phyloP scores from a whole-genome alignment of 176 grass and related monocot species.

The Cymbopogon citratus region DNA sequence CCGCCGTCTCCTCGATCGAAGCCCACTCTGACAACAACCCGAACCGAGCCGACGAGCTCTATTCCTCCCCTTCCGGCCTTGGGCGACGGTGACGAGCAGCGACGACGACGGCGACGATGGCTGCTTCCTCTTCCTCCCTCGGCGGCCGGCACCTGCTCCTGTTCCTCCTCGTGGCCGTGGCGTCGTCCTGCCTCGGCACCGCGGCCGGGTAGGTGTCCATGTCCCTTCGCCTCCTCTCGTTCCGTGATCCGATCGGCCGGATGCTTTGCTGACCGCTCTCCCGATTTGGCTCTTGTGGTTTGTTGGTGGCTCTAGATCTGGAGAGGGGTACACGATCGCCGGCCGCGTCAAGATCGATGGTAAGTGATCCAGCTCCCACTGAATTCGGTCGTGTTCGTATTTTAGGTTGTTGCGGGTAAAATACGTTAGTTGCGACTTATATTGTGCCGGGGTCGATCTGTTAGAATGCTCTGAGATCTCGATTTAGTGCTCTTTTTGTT shows the following conservation, averaged over 20 bases:
- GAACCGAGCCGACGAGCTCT: background rate
- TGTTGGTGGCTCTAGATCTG: conserved; percentile 38
- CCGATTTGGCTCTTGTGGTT: background rate
- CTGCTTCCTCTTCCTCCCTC: background rate
- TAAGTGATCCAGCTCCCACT: conserved; percentile 2
- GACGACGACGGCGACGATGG: conserved; percentile 32
- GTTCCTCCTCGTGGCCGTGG: background rate
- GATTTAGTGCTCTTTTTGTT: background rate
- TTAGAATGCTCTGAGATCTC: too few species aligned
- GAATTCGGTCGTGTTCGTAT: background rate
- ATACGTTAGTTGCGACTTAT: too few species aligned
- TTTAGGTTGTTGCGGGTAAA: too few species aligned
- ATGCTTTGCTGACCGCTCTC: conserved; percentile 1
- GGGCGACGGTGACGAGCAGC: background rate
- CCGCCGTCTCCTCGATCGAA: background rate
- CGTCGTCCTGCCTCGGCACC: background rate
- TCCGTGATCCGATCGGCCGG: conserved; percentile 18
- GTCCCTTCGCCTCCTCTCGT: background rate
- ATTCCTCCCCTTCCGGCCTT: background rate
- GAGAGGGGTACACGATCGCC: conserved; percentile 64
- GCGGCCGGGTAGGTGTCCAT: conserved; percentile 30
- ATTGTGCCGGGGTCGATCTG: too few species aligned
- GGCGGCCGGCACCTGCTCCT: background rate
- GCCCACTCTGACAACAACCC: background rate
- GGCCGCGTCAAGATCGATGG: conserved; percentile 78